phyloP scores from a whole-genome alignment of 208 protist species.

The Leptomonas seymouri region DNA sequence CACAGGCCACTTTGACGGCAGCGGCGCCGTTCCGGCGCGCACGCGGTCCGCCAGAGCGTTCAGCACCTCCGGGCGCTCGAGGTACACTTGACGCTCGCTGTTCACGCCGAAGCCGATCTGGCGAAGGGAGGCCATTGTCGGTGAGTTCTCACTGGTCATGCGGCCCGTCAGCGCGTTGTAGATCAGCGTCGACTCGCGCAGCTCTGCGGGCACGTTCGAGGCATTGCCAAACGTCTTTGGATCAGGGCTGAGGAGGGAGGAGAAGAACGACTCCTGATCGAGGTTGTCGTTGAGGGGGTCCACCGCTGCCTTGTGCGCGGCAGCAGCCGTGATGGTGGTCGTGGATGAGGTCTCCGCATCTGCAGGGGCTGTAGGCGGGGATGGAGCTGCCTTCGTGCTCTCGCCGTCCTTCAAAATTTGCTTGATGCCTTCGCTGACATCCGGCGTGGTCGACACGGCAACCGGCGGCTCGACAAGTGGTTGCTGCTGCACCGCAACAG shows the following conservation, averaged over 20 bases:
- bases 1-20: slow-evolving; percentile 78
- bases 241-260: slow-evolving; percentile 20
- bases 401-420: neutral
- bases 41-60: slow-evolving; percentile 70
- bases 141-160: slow-evolving; percentile 80
- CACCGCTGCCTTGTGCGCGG: neutral
- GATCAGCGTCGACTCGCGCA: slow-evolving; percentile 54
- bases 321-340: too few relatives aligned
- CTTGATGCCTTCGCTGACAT: neutral
- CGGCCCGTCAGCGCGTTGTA: slow-evolving; percentile 87
- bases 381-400: neutral
- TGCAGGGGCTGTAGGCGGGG: neutral
- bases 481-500: too few relatives aligned
- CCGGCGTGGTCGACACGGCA: neutral
- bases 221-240: neutral
- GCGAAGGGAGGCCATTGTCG: slow-evolving; percentile 53
- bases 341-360: too few relatives aligned
- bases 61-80: slow-evolving; percentile 61
- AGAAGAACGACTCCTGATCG: slow-evolving; percentile 41
- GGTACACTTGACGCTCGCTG: slow-evolving; percentile 60
- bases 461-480: slow-evolving; percentile 17
- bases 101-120: slow-evolving; percentile 86
- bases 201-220: neutral
- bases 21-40: slow-evolving; percentile 47
- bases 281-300: slow-evolving; percentile 25